These are phyloP conservation scores for Cordia subcordata DNA, from an alignment of 257 asterid species.

Conservation along the genomic window DNA sequence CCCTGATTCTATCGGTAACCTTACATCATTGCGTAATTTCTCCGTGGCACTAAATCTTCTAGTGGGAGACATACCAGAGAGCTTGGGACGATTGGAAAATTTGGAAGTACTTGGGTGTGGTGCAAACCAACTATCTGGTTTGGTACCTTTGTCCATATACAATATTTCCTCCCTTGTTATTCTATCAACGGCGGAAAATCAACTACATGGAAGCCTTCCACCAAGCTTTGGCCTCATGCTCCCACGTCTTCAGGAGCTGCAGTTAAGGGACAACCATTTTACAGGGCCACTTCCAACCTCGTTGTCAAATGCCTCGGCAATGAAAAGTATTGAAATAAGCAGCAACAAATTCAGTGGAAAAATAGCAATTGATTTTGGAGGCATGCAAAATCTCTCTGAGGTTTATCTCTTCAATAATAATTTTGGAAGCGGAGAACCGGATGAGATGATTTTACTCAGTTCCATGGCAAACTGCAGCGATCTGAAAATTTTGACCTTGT, in stretches of 20 bases:
- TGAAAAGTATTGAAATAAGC: neutral
- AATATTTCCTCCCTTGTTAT: neutral
- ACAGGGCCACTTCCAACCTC: slow-evolving; percentile 12
- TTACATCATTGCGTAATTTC: neutral
- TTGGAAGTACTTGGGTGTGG: neutral
- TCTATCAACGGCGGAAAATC: neutral
- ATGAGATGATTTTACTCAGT: neutral
- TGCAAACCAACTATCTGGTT: neutral
- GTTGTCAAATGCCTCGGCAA: slow-evolving; percentile 7
- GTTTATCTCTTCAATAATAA: too few species aligned
- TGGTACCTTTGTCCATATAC: neutral
- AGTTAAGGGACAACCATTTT: neutral
- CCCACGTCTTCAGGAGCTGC: neutral
- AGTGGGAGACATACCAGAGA: neutral
- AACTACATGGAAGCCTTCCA: neutral
- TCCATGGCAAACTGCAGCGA: too few species aligned
- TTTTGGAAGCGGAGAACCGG: neutral
- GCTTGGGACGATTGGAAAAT: neutral
- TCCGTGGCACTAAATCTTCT: neutral
- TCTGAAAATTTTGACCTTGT: too few species aligned
- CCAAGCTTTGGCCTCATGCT: neutral
- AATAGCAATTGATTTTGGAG: slow-evolving; percentile 1
- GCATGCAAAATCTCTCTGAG: neutral
- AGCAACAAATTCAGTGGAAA: slow-evolving; percentile 3
- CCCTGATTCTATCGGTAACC: neutral